These are phyloP conservation scores for Debaryomyces coudertii DNA, from an alignment of 1,139 yeast genomes.

Conservation along the genomic window DNA sequence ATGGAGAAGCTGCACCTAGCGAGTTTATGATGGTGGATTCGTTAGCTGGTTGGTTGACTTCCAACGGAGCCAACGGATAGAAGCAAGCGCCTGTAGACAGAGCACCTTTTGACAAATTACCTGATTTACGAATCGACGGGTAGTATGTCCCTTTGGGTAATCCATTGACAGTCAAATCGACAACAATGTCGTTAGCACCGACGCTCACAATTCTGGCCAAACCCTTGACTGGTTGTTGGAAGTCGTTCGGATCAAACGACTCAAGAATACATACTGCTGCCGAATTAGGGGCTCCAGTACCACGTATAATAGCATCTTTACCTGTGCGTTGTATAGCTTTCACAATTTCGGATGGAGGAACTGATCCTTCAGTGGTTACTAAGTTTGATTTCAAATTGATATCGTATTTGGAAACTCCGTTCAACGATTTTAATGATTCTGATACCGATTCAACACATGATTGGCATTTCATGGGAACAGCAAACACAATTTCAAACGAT, in stretches of 20 bases:
- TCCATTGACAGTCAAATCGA: slow-evolving; percentile 81
- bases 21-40: slow-evolving; percentile 40
- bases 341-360: slow-evolving; percentile 72
- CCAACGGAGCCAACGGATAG: slow-evolving; percentile 52
- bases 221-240: slow-evolving; percentile 72
- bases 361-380: slow-evolving; percentile 65
- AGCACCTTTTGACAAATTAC: slow-evolving; percentile 79
- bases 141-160: slow-evolving; percentile 64
- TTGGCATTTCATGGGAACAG: slow-evolving; percentile 77
- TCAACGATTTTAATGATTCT: slow-evolving; percentile 49
- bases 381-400: slow-evolving; percentile 58
- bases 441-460: slow-evolving; percentile 67
- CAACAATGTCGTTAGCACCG: slow-evolving; percentile 50
- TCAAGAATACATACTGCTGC: slow-evolving; percentile 94
- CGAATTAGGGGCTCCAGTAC: slow-evolving; percentile 83
- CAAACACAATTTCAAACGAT: slow-evolving; percentile 63
- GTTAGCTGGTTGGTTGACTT: slow-evolving; percentile 41
- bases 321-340: slow-evolving; percentile 71
- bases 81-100: slow-evolving; percentile 62
- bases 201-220: slow-evolving; percentile 85
- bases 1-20: slow-evolving; percentile 37
- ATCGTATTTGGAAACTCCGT: slow-evolving; percentile 50
- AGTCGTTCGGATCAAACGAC: slow-evolving; percentile 56
- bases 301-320: slow-evolving; percentile 87
- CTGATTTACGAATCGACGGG: slow-evolving; percentile 70